Conservation (phyloP, 345 rosid genomes). For the Brassica napus region DNA sequence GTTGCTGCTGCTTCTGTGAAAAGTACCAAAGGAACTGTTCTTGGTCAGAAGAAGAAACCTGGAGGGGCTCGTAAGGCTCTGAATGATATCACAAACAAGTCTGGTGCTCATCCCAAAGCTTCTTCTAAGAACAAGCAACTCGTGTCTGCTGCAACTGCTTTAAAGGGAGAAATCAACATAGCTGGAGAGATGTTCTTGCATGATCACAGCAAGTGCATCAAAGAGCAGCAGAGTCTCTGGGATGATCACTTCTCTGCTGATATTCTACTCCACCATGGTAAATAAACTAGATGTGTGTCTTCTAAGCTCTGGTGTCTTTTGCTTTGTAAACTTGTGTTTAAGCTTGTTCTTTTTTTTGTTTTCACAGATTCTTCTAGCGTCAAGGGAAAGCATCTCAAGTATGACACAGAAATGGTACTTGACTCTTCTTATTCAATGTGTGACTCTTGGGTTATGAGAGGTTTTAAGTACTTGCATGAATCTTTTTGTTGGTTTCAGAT, state of each 20-base stretch:
- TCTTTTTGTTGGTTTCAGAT: conserved; percentile 34
- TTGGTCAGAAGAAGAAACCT: conserved; percentile 48
- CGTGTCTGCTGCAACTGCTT: neutral
- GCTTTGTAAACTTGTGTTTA: neutral
- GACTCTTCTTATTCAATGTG: neutral
- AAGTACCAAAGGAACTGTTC: conserved; percentile 37
- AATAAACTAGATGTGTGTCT: neutral
- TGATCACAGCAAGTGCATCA: conserved; percentile 56
- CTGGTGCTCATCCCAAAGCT: conserved; percentile 30
- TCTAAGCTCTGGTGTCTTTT: neutral
- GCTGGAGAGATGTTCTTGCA: conserved; percentile 53
- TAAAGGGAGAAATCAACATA: conserved; percentile 42
- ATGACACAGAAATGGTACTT: conserved; percentile 26
- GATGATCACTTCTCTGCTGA: conserved; percentile 44
- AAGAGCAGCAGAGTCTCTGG: conserved; percentile 39
- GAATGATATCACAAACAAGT: conserved; percentile 59
- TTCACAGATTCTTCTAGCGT: conserved; percentile 28
- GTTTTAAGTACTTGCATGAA: neutral
- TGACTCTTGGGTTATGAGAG: neutral
- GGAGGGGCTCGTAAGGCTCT: conserved; percentile 56
- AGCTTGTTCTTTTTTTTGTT: neutral
- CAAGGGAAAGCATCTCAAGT: conserved; percentile 12
- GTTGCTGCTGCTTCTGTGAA: conserved; percentile 37
- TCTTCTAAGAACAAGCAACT: conserved; percentile 40
- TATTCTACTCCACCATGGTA: conserved; percentile 53